These are phyloP conservation scores for Globisporangium paroecandrum DNA, from an alignment of 352 stramenopile species.

Conservation along the genomic window DNA sequence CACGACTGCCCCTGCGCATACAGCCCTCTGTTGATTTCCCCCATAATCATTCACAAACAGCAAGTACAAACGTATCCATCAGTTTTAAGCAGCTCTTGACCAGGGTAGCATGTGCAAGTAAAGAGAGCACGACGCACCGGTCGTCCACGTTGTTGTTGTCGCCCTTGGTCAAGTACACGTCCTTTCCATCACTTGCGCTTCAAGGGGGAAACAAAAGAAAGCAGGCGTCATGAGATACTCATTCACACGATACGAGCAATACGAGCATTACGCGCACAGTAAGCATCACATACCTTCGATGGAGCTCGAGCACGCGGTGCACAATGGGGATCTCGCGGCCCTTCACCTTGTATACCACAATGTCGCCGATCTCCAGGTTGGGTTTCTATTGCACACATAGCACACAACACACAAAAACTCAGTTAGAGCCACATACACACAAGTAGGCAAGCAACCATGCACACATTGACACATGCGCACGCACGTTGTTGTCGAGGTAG, in stretches of 20 bases:
- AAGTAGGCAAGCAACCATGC: not conserved
- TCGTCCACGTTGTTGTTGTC: constrained; percentile 99
- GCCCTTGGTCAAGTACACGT: constrained; percentile 98
- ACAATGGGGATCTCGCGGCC: constrained; percentile 99
- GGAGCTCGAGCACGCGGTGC: constrained; percentile 97
- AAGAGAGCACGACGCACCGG: constrained; percentile 42
- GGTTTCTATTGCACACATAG: constrained; percentile 43
- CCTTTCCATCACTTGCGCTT: constrained; percentile 75
- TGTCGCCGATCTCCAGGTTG: constrained; percentile 83
- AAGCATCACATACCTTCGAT: constrained; percentile 66
- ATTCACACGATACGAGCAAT: constrained; percentile 1
- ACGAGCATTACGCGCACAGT: not conserved
- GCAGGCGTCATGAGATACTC: not conserved
- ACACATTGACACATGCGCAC: constrained; percentile 4
- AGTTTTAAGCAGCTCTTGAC: not conserved
- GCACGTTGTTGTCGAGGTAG: constrained; percentile 95
- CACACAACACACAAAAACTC: not conserved
- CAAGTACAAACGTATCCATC: not conserved
- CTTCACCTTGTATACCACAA: constrained; percentile 97
- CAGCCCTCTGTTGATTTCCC: constrained; percentile 60
- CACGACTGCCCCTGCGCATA: constrained; percentile 98
- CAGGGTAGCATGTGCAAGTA: not conserved
- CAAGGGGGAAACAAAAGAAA: constrained; percentile 8
- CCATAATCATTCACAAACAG: not conserved
- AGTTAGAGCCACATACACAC: not conserved